Evolutionary conservation across 306 rosid genomes (phyloP).

Genomic region (Clitoria ternatea): DNA sequence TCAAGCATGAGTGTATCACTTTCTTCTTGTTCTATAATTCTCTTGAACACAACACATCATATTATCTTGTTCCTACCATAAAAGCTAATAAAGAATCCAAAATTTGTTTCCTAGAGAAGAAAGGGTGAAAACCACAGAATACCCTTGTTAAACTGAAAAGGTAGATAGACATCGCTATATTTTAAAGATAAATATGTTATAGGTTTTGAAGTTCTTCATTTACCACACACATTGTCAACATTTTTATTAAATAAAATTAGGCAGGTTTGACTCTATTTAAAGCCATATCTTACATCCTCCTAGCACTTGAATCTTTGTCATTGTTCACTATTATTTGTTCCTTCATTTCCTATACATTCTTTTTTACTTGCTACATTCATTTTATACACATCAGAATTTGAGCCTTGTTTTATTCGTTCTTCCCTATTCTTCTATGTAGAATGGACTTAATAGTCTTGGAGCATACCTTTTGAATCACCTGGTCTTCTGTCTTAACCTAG

Average conservation of each 20-base stretch:
- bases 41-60: conserved; percentile 31
- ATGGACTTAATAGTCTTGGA: conserved; percentile 16
- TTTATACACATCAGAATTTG: background rate
- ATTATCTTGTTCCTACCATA: conserved; percentile 45
- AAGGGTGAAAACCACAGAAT: conserved; percentile 23
- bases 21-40: conserved; percentile 32
- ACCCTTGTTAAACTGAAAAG: conserved; percentile 30
- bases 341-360: conserved; percentile 24
- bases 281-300: conserved; percentile 26
- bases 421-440: conserved; percentile 20
- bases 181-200: conserved; percentile 18
- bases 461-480: conserved; percentile 21
- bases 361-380: conserved; percentile 17
- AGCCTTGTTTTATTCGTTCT: conserved; percentile 17
- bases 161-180: conserved; percentile 15
- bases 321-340: conserved; percentile 25
- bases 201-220: conserved; percentile 15
- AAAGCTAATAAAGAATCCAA: conserved; percentile 28
- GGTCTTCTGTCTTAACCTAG: conserved; percentile 29
- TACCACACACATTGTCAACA: conserved; percentile 7
- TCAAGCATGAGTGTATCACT: conserved; percentile 24
- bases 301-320: conserved; percentile 26
- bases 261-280: conserved; percentile 48
- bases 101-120: conserved; percentile 22
- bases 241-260: conserved; percentile 28